phyloP scores from a whole-genome alignment of 108 stramenopile genomes.

The Bacterosira constricta region DNA sequence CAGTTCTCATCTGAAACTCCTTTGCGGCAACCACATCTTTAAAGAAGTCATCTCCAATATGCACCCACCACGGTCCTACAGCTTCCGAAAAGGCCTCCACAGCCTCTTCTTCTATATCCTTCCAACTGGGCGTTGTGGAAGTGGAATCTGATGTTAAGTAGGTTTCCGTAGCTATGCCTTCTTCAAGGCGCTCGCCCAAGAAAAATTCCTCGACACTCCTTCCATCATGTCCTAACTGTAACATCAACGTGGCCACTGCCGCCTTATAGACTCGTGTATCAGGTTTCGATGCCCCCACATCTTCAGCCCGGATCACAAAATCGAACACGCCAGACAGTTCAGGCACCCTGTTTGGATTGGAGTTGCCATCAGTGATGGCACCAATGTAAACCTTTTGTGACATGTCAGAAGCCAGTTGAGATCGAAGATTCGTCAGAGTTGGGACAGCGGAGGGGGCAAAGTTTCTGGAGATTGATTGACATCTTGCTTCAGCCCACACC shows the following conservation, averaged over 20 bases:
- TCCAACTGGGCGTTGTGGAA: slow-evolving; percentile 11
- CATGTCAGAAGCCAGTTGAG: slow-evolving; percentile 27
- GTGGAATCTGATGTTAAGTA: not conserved
- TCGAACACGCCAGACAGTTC: slow-evolving; percentile 58
- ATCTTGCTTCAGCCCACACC: slow-evolving; percentile 70
- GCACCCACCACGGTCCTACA: slow-evolving; percentile 85
- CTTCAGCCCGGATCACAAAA: slow-evolving; percentile 81
- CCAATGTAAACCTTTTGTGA: slow-evolving; percentile 62
- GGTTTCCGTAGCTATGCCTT: not conserved
- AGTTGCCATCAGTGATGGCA: slow-evolving; percentile 90
- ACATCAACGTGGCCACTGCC: slow-evolving; percentile 48
- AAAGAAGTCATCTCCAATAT: slow-evolving; percentile 86
- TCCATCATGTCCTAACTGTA: slow-evolving; percentile 22
- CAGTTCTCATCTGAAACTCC: slow-evolving; percentile 72
- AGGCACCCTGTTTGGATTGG: slow-evolving; percentile 62
- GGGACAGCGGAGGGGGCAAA: slow-evolving; percentile 53
- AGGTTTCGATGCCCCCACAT: slow-evolving; percentile 81
- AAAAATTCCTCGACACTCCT: slow-evolving; percentile 41
- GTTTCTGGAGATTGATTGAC: slow-evolving; percentile 62
- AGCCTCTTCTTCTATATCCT: slow-evolving; percentile 22
- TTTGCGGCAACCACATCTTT: slow-evolving; percentile 88
- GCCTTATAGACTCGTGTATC: slow-evolving; percentile 70
- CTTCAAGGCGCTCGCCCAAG: slow-evolving; percentile 10
- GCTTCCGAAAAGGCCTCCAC: slow-evolving; percentile 42
- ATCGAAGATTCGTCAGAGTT: slow-evolving; percentile 38